Conservation (phyloP, 306 rosid species). For the Fragaria nilgerrensis region DNA sequence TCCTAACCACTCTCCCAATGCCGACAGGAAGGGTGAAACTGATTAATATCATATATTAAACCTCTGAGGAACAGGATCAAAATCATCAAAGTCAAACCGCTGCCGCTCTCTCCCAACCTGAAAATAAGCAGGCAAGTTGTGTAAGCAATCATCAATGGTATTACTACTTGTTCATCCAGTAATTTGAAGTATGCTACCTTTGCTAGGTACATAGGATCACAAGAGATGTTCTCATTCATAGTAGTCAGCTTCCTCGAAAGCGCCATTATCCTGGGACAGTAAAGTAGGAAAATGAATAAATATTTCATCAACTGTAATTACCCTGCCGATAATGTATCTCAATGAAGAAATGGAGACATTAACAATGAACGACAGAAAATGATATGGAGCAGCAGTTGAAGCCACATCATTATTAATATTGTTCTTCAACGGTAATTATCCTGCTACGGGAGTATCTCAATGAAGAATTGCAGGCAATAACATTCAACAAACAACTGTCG, state of each 20-base stretch:
- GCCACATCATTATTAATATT: not conserved
- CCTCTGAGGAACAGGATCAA: slow-evolving; percentile 63
- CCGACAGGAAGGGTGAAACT: not conserved
- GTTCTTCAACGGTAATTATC: not conserved
- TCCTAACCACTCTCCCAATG: slow-evolving; percentile 14
- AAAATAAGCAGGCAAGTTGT: not conserved
- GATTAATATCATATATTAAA: slow-evolving; percentile 46
- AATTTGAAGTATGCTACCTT: slow-evolving; percentile 45
- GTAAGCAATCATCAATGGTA: slow-evolving; percentile 6
- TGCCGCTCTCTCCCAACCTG: slow-evolving; percentile 84
- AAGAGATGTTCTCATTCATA: slow-evolving; percentile 65
- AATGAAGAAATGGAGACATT: not conserved
- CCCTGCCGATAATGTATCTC: not conserved
- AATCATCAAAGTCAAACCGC: slow-evolving; percentile 72
- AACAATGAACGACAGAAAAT: not conserved
- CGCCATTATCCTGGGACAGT: slow-evolving; percentile 56
- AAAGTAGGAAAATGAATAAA: slow-evolving; percentile 2
- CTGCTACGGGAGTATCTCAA: not conserved
- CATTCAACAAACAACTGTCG: not conserved
- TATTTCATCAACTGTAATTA: not conserved
- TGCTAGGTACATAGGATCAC: slow-evolving; percentile 65
- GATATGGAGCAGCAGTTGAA: not conserved
- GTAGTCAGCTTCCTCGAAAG: slow-evolving; percentile 64
- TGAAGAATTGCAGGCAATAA: not conserved
- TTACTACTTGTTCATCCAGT: slow-evolving; percentile 5